These are phyloP conservation scores for Penicillium angulare DNA, from an alignment of 495 filamentous ascomycete species.

Conservation along the genomic window DNA sequence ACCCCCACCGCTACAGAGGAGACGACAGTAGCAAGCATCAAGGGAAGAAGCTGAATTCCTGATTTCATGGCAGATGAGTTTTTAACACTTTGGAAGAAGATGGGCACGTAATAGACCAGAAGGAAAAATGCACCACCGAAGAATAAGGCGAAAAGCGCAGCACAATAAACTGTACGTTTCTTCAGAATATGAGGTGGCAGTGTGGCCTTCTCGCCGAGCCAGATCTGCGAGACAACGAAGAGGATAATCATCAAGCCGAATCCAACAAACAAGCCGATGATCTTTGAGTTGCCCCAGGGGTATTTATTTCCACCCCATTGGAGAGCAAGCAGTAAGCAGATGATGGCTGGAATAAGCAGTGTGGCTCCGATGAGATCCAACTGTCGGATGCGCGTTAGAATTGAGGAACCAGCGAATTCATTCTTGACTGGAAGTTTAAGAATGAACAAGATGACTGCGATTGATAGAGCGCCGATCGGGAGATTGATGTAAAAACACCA, in stretches of 20 bases:
- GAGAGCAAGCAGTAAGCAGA: conserved; percentile 40
- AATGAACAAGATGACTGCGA: conserved; percentile 53
- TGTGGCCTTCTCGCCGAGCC: conserved; percentile 25
- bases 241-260: conserved; percentile 34
- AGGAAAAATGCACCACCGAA: conserved; percentile 43
- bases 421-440: conserved; percentile 35
- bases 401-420: conserved; percentile 8
- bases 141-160: conserved; percentile 52
- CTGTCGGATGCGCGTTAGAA: conserved; percentile 24
- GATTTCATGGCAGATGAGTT: conserved; percentile 59
- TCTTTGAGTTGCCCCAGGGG: conserved; percentile 31
- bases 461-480: conserved; percentile 59
- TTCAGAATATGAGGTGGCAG: conserved; percentile 31
- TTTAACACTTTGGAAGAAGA: conserved; percentile 58
- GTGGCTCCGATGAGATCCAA: conserved; percentile 35
- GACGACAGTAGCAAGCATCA: conserved; percentile 37
- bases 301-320: conserved; percentile 44
- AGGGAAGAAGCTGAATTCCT: conserved; percentile 46
- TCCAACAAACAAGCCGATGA: conserved; percentile 36
- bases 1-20: conserved; percentile 42
- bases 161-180: conserved; percentile 49
- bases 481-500: conserved; percentile 87
- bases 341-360: conserved; percentile 35
- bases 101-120: conserved; percentile 45
- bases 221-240: conserved; percentile 25